These are phyloP conservation scores for Thalassiosira tumida DNA, from an alignment of 352 stramenopile genomes.

Conservation along the genomic window DNA sequence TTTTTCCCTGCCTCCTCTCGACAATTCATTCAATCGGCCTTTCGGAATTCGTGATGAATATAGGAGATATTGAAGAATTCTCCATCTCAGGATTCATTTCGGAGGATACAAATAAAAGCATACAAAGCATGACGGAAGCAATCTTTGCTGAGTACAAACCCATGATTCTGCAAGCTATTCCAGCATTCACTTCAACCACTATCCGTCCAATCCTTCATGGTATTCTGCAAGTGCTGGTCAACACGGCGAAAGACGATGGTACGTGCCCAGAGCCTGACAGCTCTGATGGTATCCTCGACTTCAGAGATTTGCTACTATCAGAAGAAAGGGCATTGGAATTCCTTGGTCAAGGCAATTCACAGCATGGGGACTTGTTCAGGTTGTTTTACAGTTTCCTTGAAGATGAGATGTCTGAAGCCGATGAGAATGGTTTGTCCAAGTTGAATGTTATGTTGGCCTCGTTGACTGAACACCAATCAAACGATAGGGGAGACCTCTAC, in stretches of 20 bases:
- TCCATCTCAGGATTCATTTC: slow-evolving; percentile 85
- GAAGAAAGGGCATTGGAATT: slow-evolving; percentile 43
- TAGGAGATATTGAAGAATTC: slow-evolving; percentile 84
- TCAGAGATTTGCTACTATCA: slow-evolving; percentile 84
- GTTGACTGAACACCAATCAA: slow-evolving; percentile 75
- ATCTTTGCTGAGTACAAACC: slow-evolving; percentile 82
- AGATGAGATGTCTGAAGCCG: slow-evolving; percentile 52
- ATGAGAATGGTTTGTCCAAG: slow-evolving; percentile 66
- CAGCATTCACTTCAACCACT: slow-evolving; percentile 82
- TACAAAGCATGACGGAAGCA: slow-evolving; percentile 77
- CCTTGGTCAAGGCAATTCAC: slow-evolving; percentile 70
- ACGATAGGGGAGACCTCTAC: slow-evolving; percentile 69
- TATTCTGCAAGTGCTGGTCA: slow-evolving; percentile 78
- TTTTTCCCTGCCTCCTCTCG: slow-evolving; percentile 85
- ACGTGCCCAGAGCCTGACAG: slow-evolving; percentile 23
- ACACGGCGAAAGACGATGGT: slow-evolving; percentile 44
- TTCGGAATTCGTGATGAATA: slow-evolving; percentile 80
- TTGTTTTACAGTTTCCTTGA: slow-evolving; percentile 76
- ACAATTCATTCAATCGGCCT: slow-evolving; percentile 80
- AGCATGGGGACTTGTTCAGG: slow-evolving; percentile 83
- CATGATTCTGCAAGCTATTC: slow-evolving; percentile 73
- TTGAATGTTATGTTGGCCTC: slow-evolving; percentile 80
- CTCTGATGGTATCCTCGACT: slow-evolving; percentile 70
- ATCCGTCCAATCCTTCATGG: slow-evolving; percentile 84
- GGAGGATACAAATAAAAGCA: slow-evolving; percentile 75